These are phyloP conservation scores for Massarina eburnea DNA, from an alignment of 2,329 filamentous ascomycete species.

Conservation along the genomic window DNA sequence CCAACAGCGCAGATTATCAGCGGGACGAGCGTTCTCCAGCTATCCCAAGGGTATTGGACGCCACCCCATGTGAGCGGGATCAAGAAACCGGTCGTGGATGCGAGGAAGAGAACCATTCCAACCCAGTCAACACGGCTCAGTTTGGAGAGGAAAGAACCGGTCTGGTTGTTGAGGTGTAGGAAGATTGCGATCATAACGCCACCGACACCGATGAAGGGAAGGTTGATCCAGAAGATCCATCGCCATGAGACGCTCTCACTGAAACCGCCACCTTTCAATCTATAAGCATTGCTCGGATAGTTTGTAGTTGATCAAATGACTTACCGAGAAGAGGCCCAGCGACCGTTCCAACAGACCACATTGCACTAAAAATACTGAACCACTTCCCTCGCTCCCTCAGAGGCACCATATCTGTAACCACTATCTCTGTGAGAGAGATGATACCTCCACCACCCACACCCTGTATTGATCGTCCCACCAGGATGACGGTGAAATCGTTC, in stretches of 20 bases:
- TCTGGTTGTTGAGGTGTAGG: constrained; percentile 54
- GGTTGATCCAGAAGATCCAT: constrained; percentile 68
- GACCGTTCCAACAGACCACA: constrained; percentile 61
- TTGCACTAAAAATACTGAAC: constrained; percentile 44
- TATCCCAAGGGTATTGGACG: constrained; percentile 65
- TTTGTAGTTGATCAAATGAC: not conserved
- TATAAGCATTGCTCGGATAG: constrained; percentile 1
- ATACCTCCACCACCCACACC: constrained; percentile 48
- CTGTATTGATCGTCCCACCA: constrained; percentile 43
- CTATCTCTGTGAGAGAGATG: constrained; percentile 46
- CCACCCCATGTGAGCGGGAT: constrained; percentile 67
- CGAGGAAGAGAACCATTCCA: constrained; percentile 63
- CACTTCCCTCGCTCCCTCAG: constrained; percentile 47
- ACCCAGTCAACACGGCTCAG: constrained; percentile 63
- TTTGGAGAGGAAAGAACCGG: constrained; percentile 52
- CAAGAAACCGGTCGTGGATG: constrained; percentile 59
- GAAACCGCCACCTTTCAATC: constrained; percentile 51
- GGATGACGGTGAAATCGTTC: constrained; percentile 41
- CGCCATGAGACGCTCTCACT: constrained; percentile 57
- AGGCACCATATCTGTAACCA: constrained; percentile 51
- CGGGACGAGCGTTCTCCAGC: constrained; percentile 64
- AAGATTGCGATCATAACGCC: constrained; percentile 54
- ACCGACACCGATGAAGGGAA: constrained; percentile 58
- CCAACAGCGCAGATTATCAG: constrained; percentile 58
- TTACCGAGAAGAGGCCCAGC: constrained; percentile 49